Evolutionary conservation across 2,329 filamentous ascomycete species (phyloP).

Genomic region (Fusarium pseudograminearum): DNA sequence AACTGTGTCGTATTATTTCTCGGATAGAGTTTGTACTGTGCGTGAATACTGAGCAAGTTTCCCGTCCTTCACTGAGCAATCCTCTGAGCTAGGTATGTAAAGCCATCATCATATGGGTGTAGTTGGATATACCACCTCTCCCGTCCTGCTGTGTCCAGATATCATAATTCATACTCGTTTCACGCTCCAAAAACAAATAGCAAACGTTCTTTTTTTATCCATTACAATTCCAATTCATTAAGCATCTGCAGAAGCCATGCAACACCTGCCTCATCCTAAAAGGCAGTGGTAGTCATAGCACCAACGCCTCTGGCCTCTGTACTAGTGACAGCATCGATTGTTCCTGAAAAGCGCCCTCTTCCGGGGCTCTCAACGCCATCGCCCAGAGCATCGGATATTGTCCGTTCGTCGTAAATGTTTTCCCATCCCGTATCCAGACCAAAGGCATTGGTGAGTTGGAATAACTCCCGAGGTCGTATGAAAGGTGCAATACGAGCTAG

Average conservation of each 20-base stretch:
- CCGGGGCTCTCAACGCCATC: slow-evolving; percentile 55
- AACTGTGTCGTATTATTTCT: not conserved
- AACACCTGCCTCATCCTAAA: not conserved
- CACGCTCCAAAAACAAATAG: not conserved
- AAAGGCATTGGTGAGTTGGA: slow-evolving; percentile 49
- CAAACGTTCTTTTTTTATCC: not conserved
- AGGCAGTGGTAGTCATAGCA: not conserved
- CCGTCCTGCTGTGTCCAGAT: slow-evolving; percentile 24
- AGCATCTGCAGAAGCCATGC: not conserved
- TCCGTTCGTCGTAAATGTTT: slow-evolving; percentile 49
- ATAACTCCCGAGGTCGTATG: slow-evolving; percentile 48
- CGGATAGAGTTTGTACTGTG: not conserved
- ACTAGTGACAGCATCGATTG: slow-evolving; percentile 38
- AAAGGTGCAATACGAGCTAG: slow-evolving; percentile 52
- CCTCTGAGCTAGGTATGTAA: not conserved
- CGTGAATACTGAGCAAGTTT: not conserved
- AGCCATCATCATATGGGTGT: not conserved
- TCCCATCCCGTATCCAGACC: slow-evolving; percentile 56
- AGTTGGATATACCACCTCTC: not conserved
- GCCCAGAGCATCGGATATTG: slow-evolving; percentile 49
- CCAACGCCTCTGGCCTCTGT: slow-evolving; percentile 2
- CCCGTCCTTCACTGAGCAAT: not conserved
- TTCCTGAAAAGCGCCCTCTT: slow-evolving; percentile 57
- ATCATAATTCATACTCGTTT: slow-evolving; percentile 7
- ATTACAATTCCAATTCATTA: not conserved